Evolutionary conservation across 768 basidiomycete species (phyloP).

Genomic region (Mycena indigotica): DNA sequence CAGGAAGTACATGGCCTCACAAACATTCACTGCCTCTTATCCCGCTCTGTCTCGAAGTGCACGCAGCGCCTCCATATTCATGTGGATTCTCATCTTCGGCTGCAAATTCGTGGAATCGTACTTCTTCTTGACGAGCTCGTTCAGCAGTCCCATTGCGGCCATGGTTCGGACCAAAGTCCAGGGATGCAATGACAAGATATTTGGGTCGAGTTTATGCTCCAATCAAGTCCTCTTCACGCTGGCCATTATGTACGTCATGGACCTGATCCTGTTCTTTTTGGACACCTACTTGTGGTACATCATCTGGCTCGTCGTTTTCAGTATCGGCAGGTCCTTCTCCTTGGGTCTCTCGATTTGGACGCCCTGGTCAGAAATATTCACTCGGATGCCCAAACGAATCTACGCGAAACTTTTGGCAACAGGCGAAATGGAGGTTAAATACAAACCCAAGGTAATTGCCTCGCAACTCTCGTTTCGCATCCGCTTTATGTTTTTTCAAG

Average conservation of each 20-base stretch:
- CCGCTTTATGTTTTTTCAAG: conserved; percentile 31
- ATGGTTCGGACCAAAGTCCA: conserved; percentile 96
- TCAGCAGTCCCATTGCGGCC: conserved; percentile 92
- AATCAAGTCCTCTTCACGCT: conserved; percentile 95
- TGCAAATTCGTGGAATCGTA: conserved; percentile 98
- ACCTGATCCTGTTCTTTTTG: conserved; percentile 95
- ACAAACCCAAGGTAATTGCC: conserved; percentile 85
- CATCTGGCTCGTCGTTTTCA: conserved; percentile 97
- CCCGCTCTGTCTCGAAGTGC: conserved; percentile 72
- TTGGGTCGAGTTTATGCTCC: conserved; percentile 79
- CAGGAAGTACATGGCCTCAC: conserved; percentile 98
- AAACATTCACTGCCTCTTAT: conserved; percentile 98
- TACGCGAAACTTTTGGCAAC: conserved; percentile 97
- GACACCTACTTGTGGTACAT: conserved; percentile 99
- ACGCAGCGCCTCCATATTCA: conserved; percentile 78
- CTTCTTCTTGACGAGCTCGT: conserved; percentile 97
- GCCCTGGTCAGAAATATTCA: conserved; percentile 97
- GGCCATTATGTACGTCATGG: conserved; percentile 99
- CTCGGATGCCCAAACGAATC: conserved; percentile 94
- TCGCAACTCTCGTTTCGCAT: background rate
- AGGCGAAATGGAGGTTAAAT: conserved; percentile 98
- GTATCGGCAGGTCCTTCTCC: conserved; percentile 85
- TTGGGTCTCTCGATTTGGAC: conserved; percentile 98
- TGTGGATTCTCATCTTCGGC: conserved; percentile 93
- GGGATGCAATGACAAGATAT: conserved; percentile 81